Conservation (phyloP, 345 rosid species). For the Psidium guajava region DNA sequence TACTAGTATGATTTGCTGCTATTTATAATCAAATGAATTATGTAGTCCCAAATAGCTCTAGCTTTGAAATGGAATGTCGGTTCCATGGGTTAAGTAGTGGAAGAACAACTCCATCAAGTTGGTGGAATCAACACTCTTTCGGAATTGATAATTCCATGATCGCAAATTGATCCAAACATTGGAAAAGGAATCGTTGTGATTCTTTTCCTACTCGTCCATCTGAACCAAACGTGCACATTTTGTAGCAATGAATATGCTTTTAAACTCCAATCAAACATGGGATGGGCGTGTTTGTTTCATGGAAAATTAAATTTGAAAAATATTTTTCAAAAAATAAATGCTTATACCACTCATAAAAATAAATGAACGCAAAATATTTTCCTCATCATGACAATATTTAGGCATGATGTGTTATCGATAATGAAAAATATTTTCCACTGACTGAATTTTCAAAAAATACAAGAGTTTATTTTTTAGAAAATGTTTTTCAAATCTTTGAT, state of each 20-base stretch:
- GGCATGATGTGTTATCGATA: no score
- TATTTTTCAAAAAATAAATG: no score
- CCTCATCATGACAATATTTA: no score
- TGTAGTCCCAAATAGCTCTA: not conserved
- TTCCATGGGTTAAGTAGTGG: not conserved
- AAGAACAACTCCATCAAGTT: not conserved
- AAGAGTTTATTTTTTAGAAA: no score
- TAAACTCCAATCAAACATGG: not conserved
- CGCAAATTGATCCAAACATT: not conserved
- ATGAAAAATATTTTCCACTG: not conserved
- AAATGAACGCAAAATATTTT: no score
- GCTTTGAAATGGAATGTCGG: not conserved
- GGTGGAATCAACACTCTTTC: not conserved
- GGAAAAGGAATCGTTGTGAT: not conserved
- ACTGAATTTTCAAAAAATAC: no score
- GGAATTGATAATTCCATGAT: not conserved
- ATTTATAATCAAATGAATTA: not conserved
- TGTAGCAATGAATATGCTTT: not conserved
- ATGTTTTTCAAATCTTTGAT: no score
- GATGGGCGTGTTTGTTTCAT: no score
- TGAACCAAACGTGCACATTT: not conserved
- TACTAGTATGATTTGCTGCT: not conserved
- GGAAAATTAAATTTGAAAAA: no score
- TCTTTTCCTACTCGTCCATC: not conserved
- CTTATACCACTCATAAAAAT: no score